Conservation (phyloP, 345 rosid species). For the Acer campestre region DNA sequence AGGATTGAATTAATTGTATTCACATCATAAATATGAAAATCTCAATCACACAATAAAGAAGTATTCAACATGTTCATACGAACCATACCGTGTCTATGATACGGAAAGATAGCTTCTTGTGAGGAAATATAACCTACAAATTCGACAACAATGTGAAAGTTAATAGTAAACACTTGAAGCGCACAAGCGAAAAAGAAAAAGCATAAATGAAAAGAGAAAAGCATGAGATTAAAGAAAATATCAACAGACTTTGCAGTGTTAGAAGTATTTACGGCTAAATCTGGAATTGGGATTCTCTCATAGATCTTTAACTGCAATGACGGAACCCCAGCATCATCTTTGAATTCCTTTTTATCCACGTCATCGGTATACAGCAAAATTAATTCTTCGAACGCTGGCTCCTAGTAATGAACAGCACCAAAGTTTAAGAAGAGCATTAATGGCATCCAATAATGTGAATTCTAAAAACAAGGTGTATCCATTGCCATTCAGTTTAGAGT, state of each 20-base stretch:
- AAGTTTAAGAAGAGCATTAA: conserved; percentile 20
- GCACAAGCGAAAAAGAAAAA: neutral
- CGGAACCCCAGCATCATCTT: conserved; percentile 51
- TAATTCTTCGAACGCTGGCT: conserved; percentile 91
- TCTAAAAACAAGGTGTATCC: conserved; percentile 11
- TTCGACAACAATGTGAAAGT: conserved; percentile 26
- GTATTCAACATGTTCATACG: conserved; percentile 25
- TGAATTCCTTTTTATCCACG: conserved; percentile 37
- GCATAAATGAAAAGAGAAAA: conserved; percentile 1
- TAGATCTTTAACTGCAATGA: conserved; percentile 80
- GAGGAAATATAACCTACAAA: conserved; percentile 87
- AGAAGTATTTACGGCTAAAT: conserved; percentile 70
- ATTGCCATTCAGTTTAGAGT: neutral
- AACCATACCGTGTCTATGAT: conserved; percentile 82
- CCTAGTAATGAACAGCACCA: conserved; percentile 50
- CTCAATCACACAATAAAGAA: neutral
- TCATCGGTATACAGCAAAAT: conserved; percentile 76
- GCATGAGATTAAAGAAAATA: conserved; percentile 26
- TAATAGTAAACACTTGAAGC: conserved; percentile 20
- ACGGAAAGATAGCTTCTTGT: conserved; percentile 93
- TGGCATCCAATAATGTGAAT: conserved; percentile 1
- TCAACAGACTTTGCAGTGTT: conserved; percentile 29
- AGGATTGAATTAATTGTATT: neutral
- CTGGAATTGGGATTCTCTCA: conserved; percentile 93
- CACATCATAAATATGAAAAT: neutral